phyloP scores from a whole-genome alignment of 2,329 filamentous ascomycete genomes.

The Aspergillus sp. region DNA sequence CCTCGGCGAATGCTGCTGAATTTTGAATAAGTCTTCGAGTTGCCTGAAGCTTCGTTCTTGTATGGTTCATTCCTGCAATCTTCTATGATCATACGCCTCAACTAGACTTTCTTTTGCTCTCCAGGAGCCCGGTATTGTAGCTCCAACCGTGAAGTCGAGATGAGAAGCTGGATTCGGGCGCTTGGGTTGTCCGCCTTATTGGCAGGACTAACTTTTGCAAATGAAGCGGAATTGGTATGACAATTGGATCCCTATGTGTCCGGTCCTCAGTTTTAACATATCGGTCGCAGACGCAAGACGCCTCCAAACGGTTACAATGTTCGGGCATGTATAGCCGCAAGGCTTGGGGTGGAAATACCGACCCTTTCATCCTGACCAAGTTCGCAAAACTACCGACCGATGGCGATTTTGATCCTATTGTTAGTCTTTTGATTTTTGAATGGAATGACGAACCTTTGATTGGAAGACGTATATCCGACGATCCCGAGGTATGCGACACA shows the following conservation, averaged over 20 bases:
- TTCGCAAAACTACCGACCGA: constrained; percentile 64
- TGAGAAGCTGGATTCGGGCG: constrained; percentile 42
- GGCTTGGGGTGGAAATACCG: constrained; percentile 81
- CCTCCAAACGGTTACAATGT: constrained; percentile 79
- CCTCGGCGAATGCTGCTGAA: constrained; percentile 2
- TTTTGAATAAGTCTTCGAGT: constrained; percentile 1
- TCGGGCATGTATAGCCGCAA: constrained; percentile 90
- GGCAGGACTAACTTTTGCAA: constrained; percentile 40
- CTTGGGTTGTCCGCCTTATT: constrained; percentile 39
- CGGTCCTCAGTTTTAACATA: background rate
- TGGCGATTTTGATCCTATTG: constrained; percentile 67
- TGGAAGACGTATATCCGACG: constrained; percentile 62
- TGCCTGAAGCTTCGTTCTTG: background rate
- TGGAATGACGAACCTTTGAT: constrained; percentile 83
- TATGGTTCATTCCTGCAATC: background rate
- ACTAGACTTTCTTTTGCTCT: constrained; percentile 14
- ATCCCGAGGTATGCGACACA: constrained; percentile 50
- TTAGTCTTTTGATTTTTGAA: constrained; percentile 89
- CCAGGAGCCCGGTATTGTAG: constrained; percentile 23
- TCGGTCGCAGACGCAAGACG: constrained; percentile 65
- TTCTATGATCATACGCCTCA: constrained; percentile 23
- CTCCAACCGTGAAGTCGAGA: constrained; percentile 28
- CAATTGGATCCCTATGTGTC: background rate
- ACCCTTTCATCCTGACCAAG: constrained; percentile 85
- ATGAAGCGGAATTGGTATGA: constrained; percentile 48